Evolutionary conservation across 2,329 filamentous ascomycete genomes (phyloP).

Genomic region (Trichothecium sympodiale): DNA sequence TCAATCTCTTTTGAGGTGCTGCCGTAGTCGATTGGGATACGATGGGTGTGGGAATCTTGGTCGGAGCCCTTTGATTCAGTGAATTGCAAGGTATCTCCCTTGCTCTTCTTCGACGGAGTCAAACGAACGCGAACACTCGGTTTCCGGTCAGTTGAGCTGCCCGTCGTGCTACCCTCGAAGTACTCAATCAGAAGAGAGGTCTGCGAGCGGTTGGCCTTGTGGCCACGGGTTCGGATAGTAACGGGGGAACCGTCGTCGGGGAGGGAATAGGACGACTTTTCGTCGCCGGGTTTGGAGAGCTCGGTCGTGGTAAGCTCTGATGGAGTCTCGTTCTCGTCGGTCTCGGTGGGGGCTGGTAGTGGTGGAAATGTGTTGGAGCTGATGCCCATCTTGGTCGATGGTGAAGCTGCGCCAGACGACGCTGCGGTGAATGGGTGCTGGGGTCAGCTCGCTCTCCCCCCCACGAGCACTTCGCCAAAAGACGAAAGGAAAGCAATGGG

Average conservation of each 20-base stretch:
- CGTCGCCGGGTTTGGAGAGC: slow-evolving; percentile 55
- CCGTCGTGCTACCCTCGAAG: slow-evolving; percentile 64
- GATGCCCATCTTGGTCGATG: slow-evolving; percentile 38
- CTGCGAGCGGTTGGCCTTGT: slow-evolving; percentile 56
- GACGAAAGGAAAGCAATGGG: slow-evolving; percentile 7
- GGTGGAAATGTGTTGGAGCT: slow-evolving; percentile 50
- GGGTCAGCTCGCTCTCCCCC: not conserved
- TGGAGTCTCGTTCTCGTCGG: slow-evolving; percentile 50
- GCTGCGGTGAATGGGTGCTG: not conserved
- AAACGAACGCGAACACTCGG: slow-evolving; percentile 74
- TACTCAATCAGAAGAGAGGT: slow-evolving; percentile 91
- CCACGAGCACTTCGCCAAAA: not conserved
- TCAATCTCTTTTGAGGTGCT: slow-evolving; percentile 28
- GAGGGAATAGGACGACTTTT: slow-evolving; percentile 66
- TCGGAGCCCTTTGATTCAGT: slow-evolving; percentile 61
- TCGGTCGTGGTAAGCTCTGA: slow-evolving; percentile 54
- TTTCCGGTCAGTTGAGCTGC: slow-evolving; percentile 50
- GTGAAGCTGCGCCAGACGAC: not conserved
- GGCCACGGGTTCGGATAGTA: slow-evolving; percentile 71
- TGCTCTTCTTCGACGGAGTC: slow-evolving; percentile 62
- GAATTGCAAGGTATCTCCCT: slow-evolving; percentile 73
- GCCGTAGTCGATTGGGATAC: slow-evolving; percentile 33
- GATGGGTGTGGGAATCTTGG: slow-evolving; percentile 47
- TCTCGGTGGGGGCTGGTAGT: slow-evolving; percentile 67
- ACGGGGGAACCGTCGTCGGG: slow-evolving; percentile 84